Conservation (phyloP, 352 stramenopile genomes). For the Halophytophthora polymorphica region DNA sequence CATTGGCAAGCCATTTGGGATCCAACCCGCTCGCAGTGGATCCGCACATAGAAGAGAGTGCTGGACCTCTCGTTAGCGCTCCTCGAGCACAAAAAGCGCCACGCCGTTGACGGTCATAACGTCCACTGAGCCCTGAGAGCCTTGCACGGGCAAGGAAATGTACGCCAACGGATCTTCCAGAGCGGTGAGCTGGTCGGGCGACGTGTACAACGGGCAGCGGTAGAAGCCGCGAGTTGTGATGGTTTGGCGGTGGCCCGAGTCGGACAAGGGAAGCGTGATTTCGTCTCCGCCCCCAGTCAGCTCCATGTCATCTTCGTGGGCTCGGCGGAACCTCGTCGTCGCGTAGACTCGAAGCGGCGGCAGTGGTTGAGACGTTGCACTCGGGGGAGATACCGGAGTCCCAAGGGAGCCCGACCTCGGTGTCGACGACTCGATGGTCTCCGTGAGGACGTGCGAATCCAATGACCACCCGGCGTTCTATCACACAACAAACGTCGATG, state of each 20-base stretch:
- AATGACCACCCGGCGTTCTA: slow-evolving; percentile 41
- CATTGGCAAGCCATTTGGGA: no score
- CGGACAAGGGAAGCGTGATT: slow-evolving; percentile 6
- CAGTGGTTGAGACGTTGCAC: slow-evolving; percentile 16
- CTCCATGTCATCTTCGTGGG: slow-evolving; percentile 10
- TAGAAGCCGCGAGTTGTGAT: slow-evolving; percentile 22
- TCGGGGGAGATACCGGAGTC: neutral
- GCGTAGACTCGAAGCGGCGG: slow-evolving; percentile 23
- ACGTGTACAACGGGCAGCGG: slow-evolving; percentile 42
- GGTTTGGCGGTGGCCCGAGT: neutral
- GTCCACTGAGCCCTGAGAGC: slow-evolving; percentile 20
- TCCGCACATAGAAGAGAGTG: neutral
- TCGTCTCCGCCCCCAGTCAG: slow-evolving; percentile 4
- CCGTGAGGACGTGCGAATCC: slow-evolving; percentile 13
- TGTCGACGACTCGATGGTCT: slow-evolving; percentile 2
- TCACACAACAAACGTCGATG: slow-evolving; percentile 3
- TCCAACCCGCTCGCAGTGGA: neutral
- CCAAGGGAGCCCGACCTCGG: neutral
- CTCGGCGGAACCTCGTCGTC: slow-evolving; percentile 22
- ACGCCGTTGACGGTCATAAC: slow-evolving; percentile 30
- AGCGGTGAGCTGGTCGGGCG: slow-evolving; percentile 13
- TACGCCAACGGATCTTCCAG: slow-evolving; percentile 36
- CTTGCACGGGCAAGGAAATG: slow-evolving; percentile 28
- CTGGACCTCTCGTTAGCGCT: slow-evolving; percentile 2
- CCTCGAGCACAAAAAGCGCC: slow-evolving; percentile 31